Conservation (phyloP, 2,329 filamentous ascomycete species). For the Leptographium flavum region DNA sequence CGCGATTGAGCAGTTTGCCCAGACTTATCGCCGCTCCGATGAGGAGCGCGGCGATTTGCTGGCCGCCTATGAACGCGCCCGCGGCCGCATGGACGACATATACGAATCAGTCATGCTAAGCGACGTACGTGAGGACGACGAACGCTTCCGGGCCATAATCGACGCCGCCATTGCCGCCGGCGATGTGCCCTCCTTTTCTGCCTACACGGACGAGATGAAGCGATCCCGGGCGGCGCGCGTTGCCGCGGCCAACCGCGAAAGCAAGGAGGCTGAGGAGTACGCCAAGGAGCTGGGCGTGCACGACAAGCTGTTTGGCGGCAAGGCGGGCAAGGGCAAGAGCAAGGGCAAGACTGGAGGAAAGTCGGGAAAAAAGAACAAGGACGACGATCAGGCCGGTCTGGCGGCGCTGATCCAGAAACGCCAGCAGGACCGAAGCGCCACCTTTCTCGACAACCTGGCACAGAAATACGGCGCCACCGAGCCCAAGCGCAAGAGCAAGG, state of each 20-base stretch:
- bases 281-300: constrained; percentile 63
- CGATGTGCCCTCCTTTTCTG: constrained; percentile 50
- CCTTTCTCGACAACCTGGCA: constrained; percentile 60
- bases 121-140: constrained; percentile 70
- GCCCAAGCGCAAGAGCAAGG: constrained; percentile 32
- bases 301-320: constrained; percentile 49
- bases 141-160: constrained; percentile 68
- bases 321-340: constrained; percentile 27
- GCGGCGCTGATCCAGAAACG: constrained; percentile 56
- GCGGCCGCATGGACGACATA: constrained; percentile 63
- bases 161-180: constrained; percentile 61
- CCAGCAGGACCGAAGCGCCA: constrained; percentile 45
- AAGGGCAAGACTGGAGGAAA: constrained; percentile 3
- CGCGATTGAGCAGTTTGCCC: constrained; percentile 61
- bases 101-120: constrained; percentile 83
- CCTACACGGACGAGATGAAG: constrained; percentile 62
- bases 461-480: constrained; percentile 52
- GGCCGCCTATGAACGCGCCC: constrained; percentile 53
- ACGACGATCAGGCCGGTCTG: constrained; percentile 8
- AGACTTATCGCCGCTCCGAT: constrained; percentile 69
- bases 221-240: constrained; percentile 44
- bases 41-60: constrained; percentile 74
- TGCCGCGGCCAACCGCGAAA: constrained; percentile 52
- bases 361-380: constrained; percentile 10
- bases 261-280: constrained; percentile 57